Evolutionary conservation across 73 alveolate species (phyloP), one percentile per base, ranked within the genome.

Genomic region (Paramecium octaurelia): DNA sequence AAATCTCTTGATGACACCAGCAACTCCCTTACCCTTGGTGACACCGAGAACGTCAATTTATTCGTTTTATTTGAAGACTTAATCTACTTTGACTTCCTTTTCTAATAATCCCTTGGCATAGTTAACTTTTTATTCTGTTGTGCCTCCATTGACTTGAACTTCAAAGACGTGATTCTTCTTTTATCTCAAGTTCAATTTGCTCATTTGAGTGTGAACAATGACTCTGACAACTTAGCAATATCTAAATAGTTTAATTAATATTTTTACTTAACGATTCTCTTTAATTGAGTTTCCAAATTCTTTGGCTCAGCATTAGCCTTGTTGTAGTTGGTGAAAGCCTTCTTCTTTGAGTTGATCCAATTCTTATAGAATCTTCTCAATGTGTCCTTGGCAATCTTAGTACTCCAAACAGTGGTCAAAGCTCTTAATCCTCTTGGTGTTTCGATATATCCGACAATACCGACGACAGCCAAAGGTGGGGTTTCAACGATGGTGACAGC

Each of bases 371-470:
- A 99, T 92, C 99, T 96, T 90, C 99, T 96, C 97, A 95, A 97
- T 94, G 99, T 97, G 94, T 98, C 99, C 92, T 96, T 99, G 75
- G 98, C 95, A 86, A 99, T 93, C 97, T 98, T 98, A 86, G 97
- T 98, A 42, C 99, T 99, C 98, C 99, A 99, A 92, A 99, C 99
- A 84, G 99, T 96, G 70, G 99, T 95, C 95, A 99, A 97, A 2
- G 99, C 99, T 93, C 99, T 97, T 93, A 99, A 97, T 58, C 99
- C 99, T 92, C 99, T 94, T 92, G 99, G 99, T 58, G 99, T 99
- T 68, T 97, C 99, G 73, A 99, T n/a, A n/a, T n/a, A n/a, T n/a
- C n/a, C n/a, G n/a, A n/a, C n/a, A n/a, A n/a, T n/a, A n/a, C n/a
- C n/a, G n/a, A n/a, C n/a, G n/a, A n/a, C n/a, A n/a, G n/a, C n/a